Evolutionary conservation across 202 grass and related monocot species (phyloP).

Genomic region (Digitaria exilis): DNA sequence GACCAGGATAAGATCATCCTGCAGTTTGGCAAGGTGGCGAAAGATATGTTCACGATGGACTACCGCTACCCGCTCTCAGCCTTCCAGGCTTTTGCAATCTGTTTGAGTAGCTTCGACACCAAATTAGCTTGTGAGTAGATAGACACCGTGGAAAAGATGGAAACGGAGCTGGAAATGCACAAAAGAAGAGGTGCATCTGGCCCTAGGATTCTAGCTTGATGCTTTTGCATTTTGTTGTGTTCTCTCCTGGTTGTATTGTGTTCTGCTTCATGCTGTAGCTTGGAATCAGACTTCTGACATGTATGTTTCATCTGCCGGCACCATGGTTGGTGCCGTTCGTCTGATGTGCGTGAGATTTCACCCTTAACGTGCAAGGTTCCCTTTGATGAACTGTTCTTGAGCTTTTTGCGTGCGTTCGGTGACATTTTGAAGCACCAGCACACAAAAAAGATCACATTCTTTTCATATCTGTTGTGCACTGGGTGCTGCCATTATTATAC

Average conservation of each 20-base stretch:
- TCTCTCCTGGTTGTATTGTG: constrained; percentile 46
- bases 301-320: constrained; percentile 26
- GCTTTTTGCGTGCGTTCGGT: neutral
- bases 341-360: constrained; percentile 1
- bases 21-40: constrained; percentile 90
- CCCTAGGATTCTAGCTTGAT: constrained; percentile 30
- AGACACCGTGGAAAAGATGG: neutral
- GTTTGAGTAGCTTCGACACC: constrained; percentile 97
- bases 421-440: constrained; percentile 1
- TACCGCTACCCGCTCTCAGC: constrained; percentile 88
- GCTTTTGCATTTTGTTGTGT: constrained; percentile 35
- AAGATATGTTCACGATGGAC: constrained; percentile 99
- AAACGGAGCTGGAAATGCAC: constrained; percentile 24
- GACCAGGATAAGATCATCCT: constrained; percentile 89
- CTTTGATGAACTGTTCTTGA: neutral
- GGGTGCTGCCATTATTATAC: constrained; percentile 22
- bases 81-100: constrained; percentile 92
- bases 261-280: constrained; percentile 41
- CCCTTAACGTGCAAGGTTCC: constrained; percentile 6
- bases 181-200: neutral
- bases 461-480: neutral
- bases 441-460: neutral
- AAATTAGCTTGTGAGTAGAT: constrained; percentile 92
- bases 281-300: constrained; percentile 15
- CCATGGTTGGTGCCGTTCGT: constrained; percentile 7